phyloP scores from a whole-genome alignment of 441 rosid species.

The Brassica hybrid region DNA sequence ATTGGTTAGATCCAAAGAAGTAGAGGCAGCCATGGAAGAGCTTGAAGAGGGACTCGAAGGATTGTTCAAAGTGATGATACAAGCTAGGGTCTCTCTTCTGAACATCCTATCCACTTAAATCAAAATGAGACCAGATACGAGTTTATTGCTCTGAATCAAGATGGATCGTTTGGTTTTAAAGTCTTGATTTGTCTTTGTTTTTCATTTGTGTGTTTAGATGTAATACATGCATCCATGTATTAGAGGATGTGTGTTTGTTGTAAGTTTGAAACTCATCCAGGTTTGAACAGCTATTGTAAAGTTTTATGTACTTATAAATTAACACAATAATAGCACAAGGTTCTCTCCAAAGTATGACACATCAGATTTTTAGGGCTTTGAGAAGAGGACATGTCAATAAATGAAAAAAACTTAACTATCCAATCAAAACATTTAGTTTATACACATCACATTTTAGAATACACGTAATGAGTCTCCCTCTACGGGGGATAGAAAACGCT shows the following conservation, averaged over 20 bases:
- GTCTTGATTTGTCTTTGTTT: neutral
- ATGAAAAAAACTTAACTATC: too few relatives aligned
- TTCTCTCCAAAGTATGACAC: too few relatives aligned
- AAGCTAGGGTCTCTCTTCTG: conserved; percentile 50
- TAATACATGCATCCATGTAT: conserved; percentile 37
- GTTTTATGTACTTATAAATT: too few relatives aligned
- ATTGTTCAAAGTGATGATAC: conserved; percentile 58
- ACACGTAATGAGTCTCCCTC: too few relatives aligned
- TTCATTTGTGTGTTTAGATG: conserved; percentile 18
- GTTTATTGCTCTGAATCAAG: conserved; percentile 12
- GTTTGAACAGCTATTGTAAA: conserved; percentile 28
- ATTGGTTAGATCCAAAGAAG: conserved; percentile 42
- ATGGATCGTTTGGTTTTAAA: conserved; percentile 2
- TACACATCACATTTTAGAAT: too few relatives aligned
- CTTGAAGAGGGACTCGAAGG: conserved; percentile 60
- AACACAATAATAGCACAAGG: too few relatives aligned
- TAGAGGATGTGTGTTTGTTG: conserved; percentile 38
- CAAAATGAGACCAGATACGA: conserved; percentile 3
- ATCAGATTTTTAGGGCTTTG: too few relatives aligned
- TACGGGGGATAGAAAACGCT: too few relatives aligned
- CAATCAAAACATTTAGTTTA: too few relatives aligned
- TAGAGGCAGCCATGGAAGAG: conserved; percentile 53
- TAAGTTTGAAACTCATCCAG: conserved; percentile 33
- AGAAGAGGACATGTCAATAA: too few relatives aligned
- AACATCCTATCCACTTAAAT: conserved; percentile 54